Conservation (phyloP, 2,329 filamentous ascomycete species). For the Diaporthe vexans region DNA sequence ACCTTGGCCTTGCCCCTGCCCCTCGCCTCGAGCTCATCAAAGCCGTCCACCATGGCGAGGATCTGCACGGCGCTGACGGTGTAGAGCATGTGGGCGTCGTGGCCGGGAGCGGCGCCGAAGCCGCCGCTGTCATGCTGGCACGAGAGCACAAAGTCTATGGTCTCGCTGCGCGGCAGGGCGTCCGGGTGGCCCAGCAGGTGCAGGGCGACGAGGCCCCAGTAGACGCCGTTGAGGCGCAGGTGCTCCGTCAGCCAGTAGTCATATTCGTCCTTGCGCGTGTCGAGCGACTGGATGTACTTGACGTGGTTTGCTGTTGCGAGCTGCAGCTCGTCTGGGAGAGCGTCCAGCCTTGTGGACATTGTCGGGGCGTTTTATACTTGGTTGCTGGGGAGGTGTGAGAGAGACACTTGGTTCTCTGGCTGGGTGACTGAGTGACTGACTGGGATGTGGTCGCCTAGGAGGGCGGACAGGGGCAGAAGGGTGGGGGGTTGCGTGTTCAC, state of each 20-base stretch:
- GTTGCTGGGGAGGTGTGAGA: not conserved
- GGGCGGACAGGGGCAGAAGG: not conserved
- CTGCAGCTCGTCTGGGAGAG: constrained; percentile 57
- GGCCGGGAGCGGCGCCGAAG: constrained; percentile 92
- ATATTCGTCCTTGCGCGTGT: constrained; percentile 92
- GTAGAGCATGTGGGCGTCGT: constrained; percentile 96
- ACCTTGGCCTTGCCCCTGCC: constrained; percentile 80
- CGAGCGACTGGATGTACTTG: constrained; percentile 91
- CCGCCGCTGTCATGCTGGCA: constrained; percentile 91
- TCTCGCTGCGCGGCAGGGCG: constrained; percentile 82
- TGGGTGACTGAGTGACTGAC: not conserved
- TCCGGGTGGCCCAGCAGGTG: constrained; percentile 87
- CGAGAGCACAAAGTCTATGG: constrained; percentile 94
- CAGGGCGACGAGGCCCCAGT: constrained; percentile 93
- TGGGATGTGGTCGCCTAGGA: constrained; percentile 41
- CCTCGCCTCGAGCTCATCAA: constrained; percentile 83
- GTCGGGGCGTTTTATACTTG: not conserved
- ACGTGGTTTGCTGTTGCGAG: constrained; percentile 77
- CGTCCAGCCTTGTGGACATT: constrained; percentile 53
- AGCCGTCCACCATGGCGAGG: constrained; percentile 85
- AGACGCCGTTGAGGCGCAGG: constrained; percentile 92
- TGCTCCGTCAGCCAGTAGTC: constrained; percentile 99
- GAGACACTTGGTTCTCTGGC: not conserved
- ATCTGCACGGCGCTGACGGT: constrained; percentile 97
- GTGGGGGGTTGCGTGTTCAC: not conserved